Conservation (phyloP, 257 asterid species). For the Voacanga thouarsii region DNA sequence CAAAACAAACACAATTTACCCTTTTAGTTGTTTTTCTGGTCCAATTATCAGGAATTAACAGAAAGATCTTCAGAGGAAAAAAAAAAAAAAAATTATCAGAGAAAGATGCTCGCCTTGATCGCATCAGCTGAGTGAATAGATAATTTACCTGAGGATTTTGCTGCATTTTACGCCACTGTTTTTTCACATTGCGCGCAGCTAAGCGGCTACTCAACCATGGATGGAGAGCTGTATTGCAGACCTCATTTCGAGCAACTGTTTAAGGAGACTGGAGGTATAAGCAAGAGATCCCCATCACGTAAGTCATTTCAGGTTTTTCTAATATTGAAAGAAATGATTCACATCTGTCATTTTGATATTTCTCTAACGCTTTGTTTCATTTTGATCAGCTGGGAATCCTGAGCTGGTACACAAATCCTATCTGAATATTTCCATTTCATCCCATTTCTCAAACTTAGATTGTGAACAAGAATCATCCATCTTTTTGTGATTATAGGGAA, state of each 20-base stretch:
- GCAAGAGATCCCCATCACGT: slow-evolving; percentile 53
- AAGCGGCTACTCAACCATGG: slow-evolving; percentile 85
- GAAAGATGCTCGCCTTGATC: no score
- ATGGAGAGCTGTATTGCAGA: slow-evolving; percentile 78
- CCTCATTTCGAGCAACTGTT: slow-evolving; percentile 79
- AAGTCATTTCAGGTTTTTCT: background rate
- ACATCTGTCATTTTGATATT: background rate
- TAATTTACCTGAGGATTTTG: no score
- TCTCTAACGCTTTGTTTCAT: slow-evolving; percentile 2
- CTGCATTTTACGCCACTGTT: background rate
- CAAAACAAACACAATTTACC: background rate
- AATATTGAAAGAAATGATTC: background rate
- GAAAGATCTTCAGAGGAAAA: no score
- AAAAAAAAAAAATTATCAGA: no score
- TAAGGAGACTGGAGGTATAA: slow-evolving; percentile 71
- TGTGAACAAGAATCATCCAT: background rate
- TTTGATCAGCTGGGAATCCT: slow-evolving; percentile 25
- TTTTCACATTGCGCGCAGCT: slow-evolving; percentile 36
- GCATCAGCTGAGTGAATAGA: background rate
- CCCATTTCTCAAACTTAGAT: no score
- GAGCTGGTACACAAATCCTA: slow-evolving; percentile 23
- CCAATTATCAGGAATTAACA: background rate
- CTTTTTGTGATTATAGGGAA: slow-evolving; percentile 20
- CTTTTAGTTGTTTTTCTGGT: no score
- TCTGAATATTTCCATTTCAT: background rate